Conservation (phyloP, 495 filamentous ascomycete genomes). For the Clohesyomyces aquaticus region DNA sequence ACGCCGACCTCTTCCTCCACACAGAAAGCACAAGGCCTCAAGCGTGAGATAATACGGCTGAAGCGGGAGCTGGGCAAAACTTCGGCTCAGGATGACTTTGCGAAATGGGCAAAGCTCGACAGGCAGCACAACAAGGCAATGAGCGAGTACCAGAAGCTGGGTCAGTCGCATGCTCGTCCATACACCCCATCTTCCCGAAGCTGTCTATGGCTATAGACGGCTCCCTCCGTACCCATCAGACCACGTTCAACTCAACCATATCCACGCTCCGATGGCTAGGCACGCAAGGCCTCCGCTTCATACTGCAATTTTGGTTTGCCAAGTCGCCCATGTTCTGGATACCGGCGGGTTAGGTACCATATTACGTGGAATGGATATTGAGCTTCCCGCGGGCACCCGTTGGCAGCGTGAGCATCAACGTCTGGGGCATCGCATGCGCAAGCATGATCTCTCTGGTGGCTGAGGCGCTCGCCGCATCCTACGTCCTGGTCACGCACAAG, state of each 20-base stretch:
- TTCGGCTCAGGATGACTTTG: slow-evolving; percentile 95
- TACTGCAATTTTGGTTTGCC: slow-evolving; percentile 84
- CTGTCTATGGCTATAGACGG: slow-evolving; percentile 49
- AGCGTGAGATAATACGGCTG: slow-evolving; percentile 73
- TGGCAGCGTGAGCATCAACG: slow-evolving; percentile 90
- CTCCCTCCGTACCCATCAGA: slow-evolving; percentile 57
- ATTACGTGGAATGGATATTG: slow-evolving; percentile 87
- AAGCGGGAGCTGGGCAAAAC: slow-evolving; percentile 80
- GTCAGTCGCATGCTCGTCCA: slow-evolving; percentile 55
- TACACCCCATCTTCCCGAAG: too few species aligned
- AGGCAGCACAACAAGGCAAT: slow-evolving; percentile 82
- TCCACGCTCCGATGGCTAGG: slow-evolving; percentile 70
- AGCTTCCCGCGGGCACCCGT: slow-evolving; percentile 85
- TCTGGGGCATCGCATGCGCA: slow-evolving; percentile 86
- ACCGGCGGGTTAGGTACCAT: slow-evolving; percentile 85
- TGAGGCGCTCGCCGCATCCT: slow-evolving; percentile 59
- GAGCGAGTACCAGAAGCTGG: slow-evolving; percentile 79
- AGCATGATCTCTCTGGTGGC: slow-evolving; percentile 58
- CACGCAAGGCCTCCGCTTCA: slow-evolving; percentile 82
- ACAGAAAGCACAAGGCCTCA: slow-evolving; percentile 63
- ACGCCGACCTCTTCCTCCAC: slow-evolving; percentile 64
- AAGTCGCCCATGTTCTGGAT: slow-evolving; percentile 88
- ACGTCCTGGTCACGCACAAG: slow-evolving; percentile 59
- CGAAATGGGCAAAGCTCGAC: slow-evolving; percentile 90
- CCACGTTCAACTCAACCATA: slow-evolving; percentile 73